phyloP scores from a whole-genome alignment of 2,329 filamentous ascomycete species.

The Harringtonia lauricola region DNA sequence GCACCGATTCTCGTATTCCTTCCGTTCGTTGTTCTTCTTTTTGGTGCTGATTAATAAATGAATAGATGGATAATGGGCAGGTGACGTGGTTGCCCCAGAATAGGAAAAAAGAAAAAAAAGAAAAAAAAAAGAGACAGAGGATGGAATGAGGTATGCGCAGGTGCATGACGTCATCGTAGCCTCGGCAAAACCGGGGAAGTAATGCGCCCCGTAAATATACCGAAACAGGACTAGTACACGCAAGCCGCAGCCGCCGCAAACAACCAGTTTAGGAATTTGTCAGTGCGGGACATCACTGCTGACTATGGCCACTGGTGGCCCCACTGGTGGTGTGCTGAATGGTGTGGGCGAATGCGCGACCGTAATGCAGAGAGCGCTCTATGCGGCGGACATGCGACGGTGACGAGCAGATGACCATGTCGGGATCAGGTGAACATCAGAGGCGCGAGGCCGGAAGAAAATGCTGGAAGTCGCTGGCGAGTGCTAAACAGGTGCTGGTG shows the following conservation, averaged over 20 bases:
- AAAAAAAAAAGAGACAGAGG: not conserved
- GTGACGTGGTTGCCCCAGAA: not conserved
- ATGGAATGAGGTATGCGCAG: not conserved
- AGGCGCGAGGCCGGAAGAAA: not conserved
- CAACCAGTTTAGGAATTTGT: not conserved
- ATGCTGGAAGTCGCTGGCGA: not conserved
- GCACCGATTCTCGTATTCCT: too few species aligned
- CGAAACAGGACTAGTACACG: too few species aligned
- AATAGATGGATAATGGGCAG: not conserved
- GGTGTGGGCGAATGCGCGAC: not conserved
- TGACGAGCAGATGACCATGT: not conserved
- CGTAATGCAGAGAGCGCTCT: not conserved
- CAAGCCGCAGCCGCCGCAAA: too few species aligned
- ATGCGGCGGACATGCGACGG: not conserved
- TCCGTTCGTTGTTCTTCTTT: too few species aligned
- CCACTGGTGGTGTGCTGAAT: not conserved
- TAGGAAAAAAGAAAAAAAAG: not conserved
- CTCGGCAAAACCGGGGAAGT: not conserved
- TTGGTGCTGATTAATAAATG: too few species aligned
- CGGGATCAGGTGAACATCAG: not conserved
- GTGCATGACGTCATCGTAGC: conserved; percentile 1
- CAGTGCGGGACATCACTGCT: not conserved
- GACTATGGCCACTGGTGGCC: not conserved
- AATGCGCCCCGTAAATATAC: not conserved
- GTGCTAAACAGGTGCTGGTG: too few species aligned